Evolutionary conservation across 1,139 yeast species (phyloP), one percentile per base, ranked within the genome.

Genomic region (Saccharomyces hybrid): DNA sequence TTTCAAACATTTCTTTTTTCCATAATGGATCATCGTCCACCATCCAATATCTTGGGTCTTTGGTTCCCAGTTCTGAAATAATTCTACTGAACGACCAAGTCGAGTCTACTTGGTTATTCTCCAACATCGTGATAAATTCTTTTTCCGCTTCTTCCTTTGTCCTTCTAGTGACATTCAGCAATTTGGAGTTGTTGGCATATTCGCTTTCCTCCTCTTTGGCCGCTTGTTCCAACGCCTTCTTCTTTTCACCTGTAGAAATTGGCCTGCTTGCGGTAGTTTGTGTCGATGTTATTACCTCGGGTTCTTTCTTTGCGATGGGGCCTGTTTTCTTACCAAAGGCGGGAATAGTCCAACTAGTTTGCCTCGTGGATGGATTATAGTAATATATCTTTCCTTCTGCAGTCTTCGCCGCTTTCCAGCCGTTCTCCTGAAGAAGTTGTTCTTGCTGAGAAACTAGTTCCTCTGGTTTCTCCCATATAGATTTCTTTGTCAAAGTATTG

Each of bases 311-410:
- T 23, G 20, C 46, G 25, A 20, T 38, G 44, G 7, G 13, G 9
- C 14, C 31, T 25, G 54, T 34, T n/a, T 47, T 46, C 7, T 57
- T 58, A 3, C 73, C 67, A 25, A 73, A 84, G 0, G 66, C 73
- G 0, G 97, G 97, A 25, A 79, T 69, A 27, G 84, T 88, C 97
- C 97, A 91, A 0, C 86, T 83, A 11, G 95, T 84, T 62, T 83
- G 84, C 3, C 82, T 80, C 0, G 91, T 81, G 20, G 70, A 69
- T 23, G 75, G 74, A 65, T 88, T 86, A 69, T 85, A 85, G 73
- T 88, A 91, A 68, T 90, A 91, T 34, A 74, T 73, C 54, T 73
- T 74, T 0, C 93, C 95, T 20, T 84, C 93, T 38, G 85, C 88
- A 0, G 93, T 82, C 1, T 74, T 71, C 52, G 76, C 83, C 57